These are phyloP conservation scores for Lipomyces kockii DNA, from an alignment of 805 yeast genomes.

Conservation along the genomic window DNA sequence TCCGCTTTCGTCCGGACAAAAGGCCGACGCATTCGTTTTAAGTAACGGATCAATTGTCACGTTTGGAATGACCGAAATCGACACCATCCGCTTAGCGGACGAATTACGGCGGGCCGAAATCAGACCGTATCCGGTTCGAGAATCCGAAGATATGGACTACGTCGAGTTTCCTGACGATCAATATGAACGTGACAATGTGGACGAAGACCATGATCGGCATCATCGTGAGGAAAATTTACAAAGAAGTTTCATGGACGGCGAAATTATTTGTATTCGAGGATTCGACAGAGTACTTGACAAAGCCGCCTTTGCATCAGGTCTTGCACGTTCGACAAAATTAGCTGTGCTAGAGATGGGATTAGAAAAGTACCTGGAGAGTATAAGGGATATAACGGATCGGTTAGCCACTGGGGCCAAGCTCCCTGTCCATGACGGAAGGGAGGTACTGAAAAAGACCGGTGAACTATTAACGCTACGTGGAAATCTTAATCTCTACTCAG, in stretches of 20 bases:
- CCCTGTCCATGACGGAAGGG: constrained; percentile 56
- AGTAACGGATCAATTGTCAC: constrained; percentile 81
- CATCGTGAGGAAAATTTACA: constrained; percentile 33
- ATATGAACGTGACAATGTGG: not conserved
- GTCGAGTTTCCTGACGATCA: constrained; percentile 50
- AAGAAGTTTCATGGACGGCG: constrained; percentile 63
- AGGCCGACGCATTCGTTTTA: constrained; percentile 66
- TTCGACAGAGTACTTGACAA: constrained; percentile 64
- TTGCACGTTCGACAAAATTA: constrained; percentile 82
- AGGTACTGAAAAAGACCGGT: constrained; percentile 73
- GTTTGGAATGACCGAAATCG: constrained; percentile 75
- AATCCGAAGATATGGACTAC: constrained; percentile 87
- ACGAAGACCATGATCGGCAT: constrained; percentile 24
- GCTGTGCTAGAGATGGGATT: constrained; percentile 76
- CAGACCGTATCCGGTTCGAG: constrained; percentile 55
- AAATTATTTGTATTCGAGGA: constrained; percentile 69
- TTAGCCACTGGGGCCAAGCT: constrained; percentile 64
- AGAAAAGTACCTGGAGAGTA: constrained; percentile 67
- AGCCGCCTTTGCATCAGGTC: constrained; percentile 86
- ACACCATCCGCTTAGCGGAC: constrained; percentile 45
- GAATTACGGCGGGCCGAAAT: constrained; percentile 54
- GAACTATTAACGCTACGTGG: constrained; percentile 76
- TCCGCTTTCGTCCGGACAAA: constrained; percentile 44
- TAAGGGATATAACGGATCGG: constrained; percentile 66
- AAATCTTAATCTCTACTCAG: constrained; percentile 81